These are phyloP conservation scores for Carex cristatella DNA, from an alignment of 176 grass and related monocot species.

Conservation along the genomic window DNA sequence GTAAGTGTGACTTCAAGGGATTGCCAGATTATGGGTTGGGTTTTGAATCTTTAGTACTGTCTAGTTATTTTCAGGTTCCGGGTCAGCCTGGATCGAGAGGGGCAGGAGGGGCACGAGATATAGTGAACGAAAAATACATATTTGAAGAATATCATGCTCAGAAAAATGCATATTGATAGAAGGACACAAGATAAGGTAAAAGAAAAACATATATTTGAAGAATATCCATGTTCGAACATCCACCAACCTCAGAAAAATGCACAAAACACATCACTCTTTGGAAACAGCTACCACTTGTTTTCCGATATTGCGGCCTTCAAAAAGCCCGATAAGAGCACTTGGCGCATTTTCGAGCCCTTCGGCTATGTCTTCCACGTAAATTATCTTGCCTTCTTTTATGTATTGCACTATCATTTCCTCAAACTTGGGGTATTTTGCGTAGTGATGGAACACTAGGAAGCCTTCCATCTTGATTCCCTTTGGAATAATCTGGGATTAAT, in stretches of 20 bases:
- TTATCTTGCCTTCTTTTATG: constrained; percentile 40
- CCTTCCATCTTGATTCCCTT: constrained; percentile 53
- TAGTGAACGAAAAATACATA: no score
- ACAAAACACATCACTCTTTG: constrained; percentile 12
- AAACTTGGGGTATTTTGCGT: constrained; percentile 39
- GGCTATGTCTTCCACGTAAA: constrained; percentile 45
- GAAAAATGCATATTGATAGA: background rate
- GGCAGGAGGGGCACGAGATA: no score
- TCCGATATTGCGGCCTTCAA: constrained; percentile 49
- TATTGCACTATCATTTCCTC: constrained; percentile 26
- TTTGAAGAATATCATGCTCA: no score
- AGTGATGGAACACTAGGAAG: constrained; percentile 44
- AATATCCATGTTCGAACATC: no score
- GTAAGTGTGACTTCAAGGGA: no score
- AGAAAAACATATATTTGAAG: no score
- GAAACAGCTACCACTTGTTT: constrained; percentile 59
- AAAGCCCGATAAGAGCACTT: constrained; percentile 45
- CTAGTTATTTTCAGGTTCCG: no score
- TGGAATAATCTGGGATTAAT: background rate
- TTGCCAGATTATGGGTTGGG: no score
- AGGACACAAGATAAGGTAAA: no score
- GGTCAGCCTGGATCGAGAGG: no score
- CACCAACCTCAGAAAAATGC: no score
- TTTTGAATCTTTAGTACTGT: no score
- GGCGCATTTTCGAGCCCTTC: constrained; percentile 52